Conservation (phyloP, 208 protist genomes). For the Trypanosoma cruzi region DNA sequence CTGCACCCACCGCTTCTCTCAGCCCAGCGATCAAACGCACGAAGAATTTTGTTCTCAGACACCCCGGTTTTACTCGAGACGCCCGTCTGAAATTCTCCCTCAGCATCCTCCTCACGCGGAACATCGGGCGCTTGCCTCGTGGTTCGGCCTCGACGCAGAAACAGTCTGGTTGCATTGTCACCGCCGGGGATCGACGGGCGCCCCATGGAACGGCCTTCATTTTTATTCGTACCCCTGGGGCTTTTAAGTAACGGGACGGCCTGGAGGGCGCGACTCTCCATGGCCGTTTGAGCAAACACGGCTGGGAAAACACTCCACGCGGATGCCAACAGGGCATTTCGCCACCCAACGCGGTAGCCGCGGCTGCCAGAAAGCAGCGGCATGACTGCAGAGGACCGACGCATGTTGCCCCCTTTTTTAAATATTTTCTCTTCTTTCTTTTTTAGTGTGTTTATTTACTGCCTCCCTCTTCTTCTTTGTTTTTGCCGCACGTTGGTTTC, state of each 20-base stretch:
- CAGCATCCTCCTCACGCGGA: neutral
- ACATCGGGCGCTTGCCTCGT: neutral
- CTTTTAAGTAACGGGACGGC: neutral
- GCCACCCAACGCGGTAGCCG: neutral
- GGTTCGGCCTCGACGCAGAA: constrained; percentile 15
- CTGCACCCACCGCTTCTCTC: constrained; percentile 45
- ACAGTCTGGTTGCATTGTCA: neutral
- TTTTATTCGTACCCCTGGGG: neutral
- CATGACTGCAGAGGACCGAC: constrained; percentile 3
- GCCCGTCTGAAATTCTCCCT: neutral
- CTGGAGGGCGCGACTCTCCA: neutral
- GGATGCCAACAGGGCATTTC: constrained; percentile 10
- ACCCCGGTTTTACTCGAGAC: neutral
- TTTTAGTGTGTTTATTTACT: neutral
- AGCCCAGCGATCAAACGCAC: constrained; percentile 60
- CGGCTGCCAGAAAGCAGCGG: neutral
- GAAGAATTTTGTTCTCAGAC: constrained; percentile 23
- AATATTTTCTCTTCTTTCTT: neutral
- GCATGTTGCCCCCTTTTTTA: constrained; percentile 10
- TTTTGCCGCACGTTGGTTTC: neutral
- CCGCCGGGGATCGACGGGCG: neutral
- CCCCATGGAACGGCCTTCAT: neutral
- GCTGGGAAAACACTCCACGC: constrained; percentile 6
- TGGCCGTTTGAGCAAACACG: neutral
- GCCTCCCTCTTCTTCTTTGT: neutral